A percentile compares a stretch with the other conserved stretches of the same genome.
phyloP scores from a whole-genome alignment of 768 basidiomycete species.

The Xerocomellus intermedius region DNA sequence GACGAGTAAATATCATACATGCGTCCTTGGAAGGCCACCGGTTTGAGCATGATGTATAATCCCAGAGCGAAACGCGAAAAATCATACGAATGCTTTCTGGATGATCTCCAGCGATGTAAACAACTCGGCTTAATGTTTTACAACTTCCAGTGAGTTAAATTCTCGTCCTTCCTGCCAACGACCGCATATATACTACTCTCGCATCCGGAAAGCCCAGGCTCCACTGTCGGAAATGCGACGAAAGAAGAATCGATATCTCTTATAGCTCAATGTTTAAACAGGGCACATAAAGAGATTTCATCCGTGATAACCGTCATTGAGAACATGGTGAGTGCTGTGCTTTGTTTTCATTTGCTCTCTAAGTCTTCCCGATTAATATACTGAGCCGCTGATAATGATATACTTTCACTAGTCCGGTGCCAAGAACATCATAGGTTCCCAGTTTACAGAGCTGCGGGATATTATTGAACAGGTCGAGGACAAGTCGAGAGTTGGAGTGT shows the following conservation, averaged over 20 bases:
- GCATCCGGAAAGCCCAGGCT: slow-evolving; percentile 61
- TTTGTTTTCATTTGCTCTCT: neutral
- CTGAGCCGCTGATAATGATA: neutral
- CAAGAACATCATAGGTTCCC: slow-evolving; percentile 74
- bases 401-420: slow-evolving; percentile 59
- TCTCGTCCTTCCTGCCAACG: neutral
- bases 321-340: slow-evolving; percentile 62
- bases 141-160: slow-evolving; percentile 75
- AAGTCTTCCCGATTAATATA: neutral
- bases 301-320: slow-evolving; percentile 68
- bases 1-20: slow-evolving; percentile 51
- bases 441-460: slow-evolving; percentile 61
- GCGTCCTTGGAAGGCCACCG: too few species aligned
- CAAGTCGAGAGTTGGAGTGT: slow-evolving; percentile 75
- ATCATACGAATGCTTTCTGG: slow-evolving; percentile 76
- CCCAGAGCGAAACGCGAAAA: slow-evolving; percentile 63
- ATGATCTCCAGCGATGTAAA: slow-evolving; percentile 79
- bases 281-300: slow-evolving; percentile 61
- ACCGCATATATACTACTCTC: neutral
- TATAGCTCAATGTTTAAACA: slow-evolving; percentile 74
- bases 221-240: slow-evolving; percentile 70
- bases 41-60: neutral
- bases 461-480: slow-evolving; percentile 73
- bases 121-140: slow-evolving; percentile 69
- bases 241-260: slow-evolving; percentile 56